phyloP scores from a whole-genome alignment of 441 rosid species.

The Rhodomyrtus psidioides region DNA sequence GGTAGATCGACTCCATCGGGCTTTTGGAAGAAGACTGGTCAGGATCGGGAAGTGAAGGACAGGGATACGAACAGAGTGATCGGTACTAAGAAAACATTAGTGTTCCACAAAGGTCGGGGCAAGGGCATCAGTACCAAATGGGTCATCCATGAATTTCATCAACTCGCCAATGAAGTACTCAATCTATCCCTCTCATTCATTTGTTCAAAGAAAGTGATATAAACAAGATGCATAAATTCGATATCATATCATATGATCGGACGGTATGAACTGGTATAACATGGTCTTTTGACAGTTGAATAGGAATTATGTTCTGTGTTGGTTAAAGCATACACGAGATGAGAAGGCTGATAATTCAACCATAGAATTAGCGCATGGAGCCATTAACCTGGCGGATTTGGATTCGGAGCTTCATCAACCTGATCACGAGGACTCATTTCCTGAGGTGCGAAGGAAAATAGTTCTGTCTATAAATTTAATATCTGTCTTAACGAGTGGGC shows the following conservation, averaged over 20 bases:
- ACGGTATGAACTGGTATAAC: background rate
- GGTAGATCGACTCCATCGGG: background rate
- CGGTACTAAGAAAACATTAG: conserved; percentile 1
- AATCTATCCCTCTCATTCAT: background rate
- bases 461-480: background rate
- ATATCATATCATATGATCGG: background rate
- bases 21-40: conserved; percentile 1
- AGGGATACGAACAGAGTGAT: background rate
- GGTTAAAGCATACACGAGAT: background rate
- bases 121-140: background rate
- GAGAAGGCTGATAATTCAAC: background rate
- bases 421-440: background rate
- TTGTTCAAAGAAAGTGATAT: background rate
- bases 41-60: background rate
- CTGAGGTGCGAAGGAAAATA: background rate
- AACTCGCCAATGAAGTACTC: background rate
- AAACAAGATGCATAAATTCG: background rate
- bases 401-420: background rate
- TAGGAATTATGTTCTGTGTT: background rate
- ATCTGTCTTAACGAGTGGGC: background rate
- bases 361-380: background rate
- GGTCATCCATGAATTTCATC: conserved; percentile 10
- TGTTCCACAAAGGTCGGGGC: background rate
- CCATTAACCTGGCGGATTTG: background rate
- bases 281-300: background rate